Base-by-base conservation (phyloP, 257 asterid genomes). In the Linaria vulgaris region DNA sequence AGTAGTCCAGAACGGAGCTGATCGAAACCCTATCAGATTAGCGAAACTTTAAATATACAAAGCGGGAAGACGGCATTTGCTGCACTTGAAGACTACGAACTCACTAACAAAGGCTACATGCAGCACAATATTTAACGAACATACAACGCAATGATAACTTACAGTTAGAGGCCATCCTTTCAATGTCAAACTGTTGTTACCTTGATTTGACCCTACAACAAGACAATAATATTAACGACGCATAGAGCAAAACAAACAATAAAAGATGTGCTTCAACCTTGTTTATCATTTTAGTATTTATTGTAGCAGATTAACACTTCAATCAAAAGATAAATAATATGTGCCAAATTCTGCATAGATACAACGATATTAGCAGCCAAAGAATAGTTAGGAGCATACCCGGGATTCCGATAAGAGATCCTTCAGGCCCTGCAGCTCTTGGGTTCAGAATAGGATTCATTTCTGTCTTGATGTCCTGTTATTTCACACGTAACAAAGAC, bases 91-190 rank as follows among this genome's bases (percentile, higher is more conserved):
- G 37, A 30, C 37, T 6, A 30, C 6, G 37, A 30, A 30, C 37
- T 30, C 37, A 3, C 37, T 30, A 6, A 30, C 6, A 30, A 30
- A 30, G 37, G 37, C 37, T 30, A 30, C 6, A 3, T n/a, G n/a
- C n/a, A n/a, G 6, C 6, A 6, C 12, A 41, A 13, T 15, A 14
- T 44, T 44, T n/a, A 14, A 17, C 13, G 49, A 5, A 44, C 17
- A 44, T 34, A 34, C 1, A 34, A 55, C 56, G 11, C 31, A 41
- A 27, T 54, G 43, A 70, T 49, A 44, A 83, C 99, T 84, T 78
- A 94, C 99, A 41, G 99, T 88, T 60, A 94, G 81, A 23, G 99
- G 99, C 96, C 99, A 90, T 63, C 99, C 99, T 76, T 90, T 94
- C 90, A 94, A 63, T 39, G 99, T 94, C 88, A 94, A 77, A 72